Conservation (phyloP, 371 early-diverging fungal genomes). For the Chytridium lagenaria region DNA sequence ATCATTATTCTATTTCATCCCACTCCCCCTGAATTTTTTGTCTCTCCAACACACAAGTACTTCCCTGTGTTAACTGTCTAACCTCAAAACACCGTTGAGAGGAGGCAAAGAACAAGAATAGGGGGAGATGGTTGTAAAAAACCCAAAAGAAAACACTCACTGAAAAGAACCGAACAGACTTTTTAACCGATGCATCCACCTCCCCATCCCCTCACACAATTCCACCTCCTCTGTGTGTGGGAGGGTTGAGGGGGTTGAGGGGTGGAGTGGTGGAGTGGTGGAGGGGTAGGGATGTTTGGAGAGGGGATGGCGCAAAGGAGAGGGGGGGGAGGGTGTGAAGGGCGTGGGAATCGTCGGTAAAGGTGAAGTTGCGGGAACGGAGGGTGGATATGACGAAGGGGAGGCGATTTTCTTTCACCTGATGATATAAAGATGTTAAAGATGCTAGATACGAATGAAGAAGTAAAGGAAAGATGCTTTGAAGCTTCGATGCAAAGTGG, state of each 20-base stretch:
- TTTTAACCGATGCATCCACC: not conserved
- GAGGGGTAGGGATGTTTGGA: not conserved
- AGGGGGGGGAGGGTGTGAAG: constrained; percentile 41
- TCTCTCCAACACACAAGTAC: too few relatives aligned
- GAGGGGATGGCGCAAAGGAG: constrained; percentile 5
- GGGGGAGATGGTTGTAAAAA: too few relatives aligned
- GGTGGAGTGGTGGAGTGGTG: not conserved
- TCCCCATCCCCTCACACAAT: not conserved
- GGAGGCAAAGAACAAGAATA: not conserved
- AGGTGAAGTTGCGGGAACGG: constrained; percentile 59
- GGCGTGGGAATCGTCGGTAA: constrained; percentile 38
- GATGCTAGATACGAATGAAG: too few relatives aligned
- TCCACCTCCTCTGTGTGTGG: not conserved
- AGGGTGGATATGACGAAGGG: constrained; percentile 64
- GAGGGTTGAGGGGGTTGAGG: not conserved
- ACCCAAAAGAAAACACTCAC: constrained; percentile 10
- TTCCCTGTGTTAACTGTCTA: too few relatives aligned
- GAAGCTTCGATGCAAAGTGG: too few relatives aligned
- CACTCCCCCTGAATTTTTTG: too few relatives aligned
- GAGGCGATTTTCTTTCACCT: constrained; percentile 66
- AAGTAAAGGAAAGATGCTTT: too few relatives aligned
- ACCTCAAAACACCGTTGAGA: too few relatives aligned
- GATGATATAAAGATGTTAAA: too few relatives aligned
- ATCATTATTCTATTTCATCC: too few relatives aligned
- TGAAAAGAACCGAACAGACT: constrained; percentile 53